Evolutionary conservation across 208 protist genomes (phyloP), one percentile per base, ranked within the genome.

Genomic region (Crithidia thermophila): DNA sequence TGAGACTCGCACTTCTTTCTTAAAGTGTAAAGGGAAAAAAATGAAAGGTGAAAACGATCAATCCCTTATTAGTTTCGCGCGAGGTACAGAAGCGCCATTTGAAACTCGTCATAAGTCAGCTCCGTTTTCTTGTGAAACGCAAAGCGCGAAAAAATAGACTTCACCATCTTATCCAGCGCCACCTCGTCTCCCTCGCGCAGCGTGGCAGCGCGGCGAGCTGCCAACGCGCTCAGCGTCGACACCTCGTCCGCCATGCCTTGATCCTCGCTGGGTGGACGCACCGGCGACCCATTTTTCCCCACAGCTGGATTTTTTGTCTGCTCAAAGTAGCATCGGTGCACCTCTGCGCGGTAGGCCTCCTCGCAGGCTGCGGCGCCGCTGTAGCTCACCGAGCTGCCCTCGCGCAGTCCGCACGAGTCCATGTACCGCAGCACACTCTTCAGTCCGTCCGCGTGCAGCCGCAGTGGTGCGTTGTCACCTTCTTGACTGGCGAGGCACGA

Each of bases 21-120:
- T 76, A n/a, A n/a, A n/a, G n/a, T n/a, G n/a, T n/a, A n/a, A n/a
- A n/a, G n/a, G n/a, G n/a, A n/a, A 30, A 51, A 51, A 51, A 7
- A 21, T 30, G 23, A 51, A 51, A 7, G 3, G 21, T 28, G n/a
- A 9, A 37, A 45, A 3, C 40, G 4, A 58, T 8, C 40, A 42
- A 58, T 18, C 21, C 18, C 18, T 21, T n/a, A 1, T 25, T 51
- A 87, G 37, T 62, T 70, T 60, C 81, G 87, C 21, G 84, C 46
- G 10, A 90, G 43, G 39, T 86, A 73, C 47, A 87, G 37, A 34
- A 93, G 57, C n/a, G 82, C 79, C 9, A 93, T 51, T 40, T 79
- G 85, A 43, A 90, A 89, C 74, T 93, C 87, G 47, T 90, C 87
- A 36, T 77, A 86, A 72, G 77, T 79, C 13, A 93, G 57, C 42